phyloP scores from a whole-genome alignment of 2,329 filamentous ascomycete species.

The Beauveria varroae region DNA sequence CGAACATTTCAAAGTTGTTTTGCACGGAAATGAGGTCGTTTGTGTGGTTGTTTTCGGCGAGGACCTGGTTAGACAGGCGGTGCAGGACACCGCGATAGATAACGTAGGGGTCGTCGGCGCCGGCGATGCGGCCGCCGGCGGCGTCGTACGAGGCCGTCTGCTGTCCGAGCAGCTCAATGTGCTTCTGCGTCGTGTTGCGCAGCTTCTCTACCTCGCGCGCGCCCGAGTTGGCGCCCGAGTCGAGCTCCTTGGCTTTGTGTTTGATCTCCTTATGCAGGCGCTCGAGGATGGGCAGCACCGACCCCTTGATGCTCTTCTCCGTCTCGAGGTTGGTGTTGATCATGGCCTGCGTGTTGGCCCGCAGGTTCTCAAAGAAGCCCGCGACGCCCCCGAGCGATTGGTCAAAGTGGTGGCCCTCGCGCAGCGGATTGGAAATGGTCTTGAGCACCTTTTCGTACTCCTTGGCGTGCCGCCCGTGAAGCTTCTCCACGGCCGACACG shows the following conservation, averaged over 20 bases:
- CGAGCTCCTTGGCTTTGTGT: conserved; percentile 86
- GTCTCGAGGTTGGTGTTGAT: conserved; percentile 87
- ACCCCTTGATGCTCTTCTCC: conserved; percentile 80
- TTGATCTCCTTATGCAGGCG: conserved; percentile 95
- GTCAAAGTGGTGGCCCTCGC: conserved; percentile 89
- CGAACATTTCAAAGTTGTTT: conserved; percentile 79
- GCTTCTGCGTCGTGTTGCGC: conserved; percentile 79
- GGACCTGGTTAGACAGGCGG: conserved; percentile 80
- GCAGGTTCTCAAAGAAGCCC: conserved; percentile 89
- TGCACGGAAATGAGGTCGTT: conserved; percentile 91
- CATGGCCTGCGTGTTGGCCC: conserved; percentile 84
- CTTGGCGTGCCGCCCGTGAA: conserved; percentile 77
- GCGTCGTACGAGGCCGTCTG: conserved; percentile 76
- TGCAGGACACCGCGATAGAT: conserved; percentile 73
- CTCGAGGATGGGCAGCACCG: conserved; percentile 80
- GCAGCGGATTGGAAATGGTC: conserved; percentile 79
- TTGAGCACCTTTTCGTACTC: conserved; percentile 95
- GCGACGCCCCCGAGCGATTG: conserved; percentile 80
- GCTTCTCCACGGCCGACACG: conserved; percentile 74
- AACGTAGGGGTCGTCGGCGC: conserved; percentile 80
- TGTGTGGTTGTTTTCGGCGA: conserved; percentile 92
- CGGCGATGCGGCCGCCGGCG: conserved; percentile 60
- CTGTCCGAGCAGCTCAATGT: conserved; percentile 88
- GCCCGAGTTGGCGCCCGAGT: conserved; percentile 70
- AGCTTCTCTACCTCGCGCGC: conserved; percentile 90